Evolutionary conservation across 768 basidiomycete species (phyloP), one percentile per base, ranked within the genome.

Genomic region (Myochromella boudieri): DNA sequence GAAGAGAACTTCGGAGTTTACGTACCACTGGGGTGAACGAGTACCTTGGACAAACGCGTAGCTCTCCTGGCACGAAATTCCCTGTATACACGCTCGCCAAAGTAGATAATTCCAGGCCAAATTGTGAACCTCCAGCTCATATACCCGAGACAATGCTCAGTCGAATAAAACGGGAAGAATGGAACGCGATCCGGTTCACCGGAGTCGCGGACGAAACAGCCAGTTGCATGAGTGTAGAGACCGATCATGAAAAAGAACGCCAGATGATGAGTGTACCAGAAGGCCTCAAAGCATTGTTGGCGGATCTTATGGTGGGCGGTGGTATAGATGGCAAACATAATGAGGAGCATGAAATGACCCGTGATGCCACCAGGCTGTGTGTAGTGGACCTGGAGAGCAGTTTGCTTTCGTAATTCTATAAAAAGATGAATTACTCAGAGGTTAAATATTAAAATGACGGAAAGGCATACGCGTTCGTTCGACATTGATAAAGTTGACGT

Each of bases 231-330:
- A 15, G 88, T 78, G 68, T 88, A 95, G 38, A 97, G 80, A 25
- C 82, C 89, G 51, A 95, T 73, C 82, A 95, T 90, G 72, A 95
- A 94, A 72, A 94, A 91, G 76, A 94, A 91, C 10, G 90, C 91
- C 29, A 94, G 80, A 56, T 95, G 94, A 55, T 95, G 94, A 26
- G 93, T 94, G 66, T 94, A 95, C 93, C 93, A 95, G 75, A 97
- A 97, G 1, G 82, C 91, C 66, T 97, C 94, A 67, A 95, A 97
- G 72, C 84, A 90, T 67, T 93, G 90, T 49, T 78, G 66, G 55
- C 94, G 86, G 53, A 97, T 84, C 68, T 88, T 92, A 60, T 81
- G 76, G 66, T 93, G 91, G 2, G 94, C 91, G 15, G 92, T 94
- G 33, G 88, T 81, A 65, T 95, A 95, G 79, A 95, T 92, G 58